Base-by-base conservation (phyloP, 176 grass and related monocot species). In the Dendrocalamus sinicus region DNA sequence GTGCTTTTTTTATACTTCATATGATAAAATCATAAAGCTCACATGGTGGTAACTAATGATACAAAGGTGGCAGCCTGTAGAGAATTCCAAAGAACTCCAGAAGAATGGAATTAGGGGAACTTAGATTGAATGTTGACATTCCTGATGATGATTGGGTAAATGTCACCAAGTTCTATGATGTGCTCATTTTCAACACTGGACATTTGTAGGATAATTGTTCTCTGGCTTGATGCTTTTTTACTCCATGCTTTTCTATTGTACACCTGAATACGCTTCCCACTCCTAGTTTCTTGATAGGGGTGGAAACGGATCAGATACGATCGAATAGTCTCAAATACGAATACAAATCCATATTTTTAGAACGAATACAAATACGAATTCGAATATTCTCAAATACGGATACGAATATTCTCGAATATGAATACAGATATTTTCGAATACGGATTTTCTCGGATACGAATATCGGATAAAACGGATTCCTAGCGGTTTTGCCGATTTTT, bases 101-200 rank as follows among this genome's bases (percentile, higher is more conserved):
- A 92, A 89, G 77, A 86, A 89, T 88, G 84, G 86, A 83, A 77
- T 89, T 45, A 92, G 80, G 30, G 96, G 92, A 66, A 77, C 79
- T 73, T 91, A 92, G 79, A 77, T 86, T 99, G 75, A 84, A 96
- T 80, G 84, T 92, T 30, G 30, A 30, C 30, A 30, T 30, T 1
- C 30, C 30, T 1, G 30, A 1, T 75, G 71, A 89, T 79, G 92
- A 99, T 79, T 92, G 96, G 93, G 41, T 82, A 81, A 92, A 85
- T 64, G 41, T 90, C 86, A 99, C 90, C 41, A 90, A 91, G 78
- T 99, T 92, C 81, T 99, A 94, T 79, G 96, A 96, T 70, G 86
- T 91, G 52, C 85, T 99, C 61, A 89, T 99, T 89, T 94, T 99
- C 61, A 96, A 99, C 72, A 99, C 96, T 63, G 96, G 96, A 74